Evolutionary conservation across 192 early-diverging fungal species (phyloP).

Genomic region (Dissophora globulifera): DNA sequence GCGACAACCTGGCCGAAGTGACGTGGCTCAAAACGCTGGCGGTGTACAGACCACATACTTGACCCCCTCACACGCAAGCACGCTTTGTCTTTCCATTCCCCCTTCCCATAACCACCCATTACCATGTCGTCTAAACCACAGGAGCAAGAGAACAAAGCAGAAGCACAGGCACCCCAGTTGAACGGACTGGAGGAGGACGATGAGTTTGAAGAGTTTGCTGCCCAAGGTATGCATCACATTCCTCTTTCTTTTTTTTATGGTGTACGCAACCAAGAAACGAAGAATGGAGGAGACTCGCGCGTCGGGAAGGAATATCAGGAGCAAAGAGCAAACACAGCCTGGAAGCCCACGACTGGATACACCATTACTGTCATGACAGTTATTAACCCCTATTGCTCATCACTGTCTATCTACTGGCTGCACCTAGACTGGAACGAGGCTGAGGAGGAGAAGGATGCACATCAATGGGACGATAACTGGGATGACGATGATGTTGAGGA

Average conservation of each 20-base stretch:
- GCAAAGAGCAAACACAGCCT: too few species aligned
- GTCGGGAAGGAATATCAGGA: too few species aligned
- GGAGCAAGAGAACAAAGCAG: slow-evolving; percentile 27
- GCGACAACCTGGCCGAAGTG: neutral
- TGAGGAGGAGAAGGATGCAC: slow-evolving; percentile 80
- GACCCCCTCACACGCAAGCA: slow-evolving; percentile 16
- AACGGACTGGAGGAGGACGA: slow-evolving; percentile 90
- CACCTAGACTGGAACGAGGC: slow-evolving; percentile 88
- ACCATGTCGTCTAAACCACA: slow-evolving; percentile 35
- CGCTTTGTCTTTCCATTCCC: neutral
- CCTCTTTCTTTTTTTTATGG: neutral
- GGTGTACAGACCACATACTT: too few species aligned
- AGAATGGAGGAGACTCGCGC: too few species aligned
- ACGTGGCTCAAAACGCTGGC: neutral
- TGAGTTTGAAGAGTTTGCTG: slow-evolving; percentile 93
- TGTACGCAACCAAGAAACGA: too few species aligned
- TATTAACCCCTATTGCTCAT: too few species aligned
- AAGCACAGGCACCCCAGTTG: slow-evolving; percentile 61
- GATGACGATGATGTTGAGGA: slow-evolving; percentile 92
- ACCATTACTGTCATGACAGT: too few species aligned
- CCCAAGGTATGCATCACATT: slow-evolving; percentile 73
- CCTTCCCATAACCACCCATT: too few species aligned
- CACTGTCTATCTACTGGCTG: too few species aligned
- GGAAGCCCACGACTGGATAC: too few species aligned
- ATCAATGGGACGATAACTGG: slow-evolving; percentile 91